A percentile compares a stretch with the other conserved stretches of the same genome.
These are phyloP conservation scores for Wolfiporia cocos DNA, from an alignment of 1,284 basidiomycete species.

Conservation along the genomic window DNA sequence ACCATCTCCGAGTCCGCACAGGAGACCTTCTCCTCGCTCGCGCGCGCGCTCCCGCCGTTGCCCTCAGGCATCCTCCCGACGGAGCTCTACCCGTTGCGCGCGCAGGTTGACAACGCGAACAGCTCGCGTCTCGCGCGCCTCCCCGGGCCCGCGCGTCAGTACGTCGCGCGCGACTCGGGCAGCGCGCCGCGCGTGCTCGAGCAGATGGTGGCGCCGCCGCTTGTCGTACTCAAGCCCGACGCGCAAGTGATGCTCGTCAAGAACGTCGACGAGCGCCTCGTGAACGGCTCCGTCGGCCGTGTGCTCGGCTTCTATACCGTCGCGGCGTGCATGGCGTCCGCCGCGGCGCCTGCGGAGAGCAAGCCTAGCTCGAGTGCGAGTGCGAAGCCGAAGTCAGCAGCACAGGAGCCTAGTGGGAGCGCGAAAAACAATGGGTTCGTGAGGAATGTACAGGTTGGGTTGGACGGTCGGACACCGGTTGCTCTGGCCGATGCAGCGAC, in stretches of 20 bases:
- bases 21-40: slow-evolving; percentile 38
- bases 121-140: slow-evolving; percentile 27
- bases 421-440: slow-evolving; percentile 24
- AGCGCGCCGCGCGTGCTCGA: slow-evolving; percentile 30
- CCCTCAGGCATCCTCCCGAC: slow-evolving; percentile 46
- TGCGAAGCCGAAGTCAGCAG: slow-evolving; percentile 15
- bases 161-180: slow-evolving; percentile 39
- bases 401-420: slow-evolving; percentile 14
- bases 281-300: slow-evolving; percentile 32
- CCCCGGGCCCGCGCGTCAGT: slow-evolving; percentile 22
- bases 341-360: not conserved
- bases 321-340: slow-evolving; percentile 18
- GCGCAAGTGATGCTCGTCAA: slow-evolving; percentile 74
- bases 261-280: slow-evolving; percentile 39
- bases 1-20: slow-evolving; percentile 36
- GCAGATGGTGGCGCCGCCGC: slow-evolving; percentile 30
- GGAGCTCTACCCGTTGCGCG: slow-evolving; percentile 59
- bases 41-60: slow-evolving; percentile 31
- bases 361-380: slow-evolving; percentile 3
- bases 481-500: slow-evolving; percentile 6
- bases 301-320: slow-evolving; percentile 27
- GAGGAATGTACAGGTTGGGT: slow-evolving; percentile 25
- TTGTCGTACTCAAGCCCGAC: slow-evolving; percentile 37
- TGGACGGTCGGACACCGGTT: slow-evolving; percentile 29
- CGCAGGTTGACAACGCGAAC: slow-evolving; percentile 52